Evolutionary conservation across 2,329 filamentous ascomycete genomes (phyloP), one percentile per base, ranked within the genome.

Genomic region (Microsporum audouinii): DNA sequence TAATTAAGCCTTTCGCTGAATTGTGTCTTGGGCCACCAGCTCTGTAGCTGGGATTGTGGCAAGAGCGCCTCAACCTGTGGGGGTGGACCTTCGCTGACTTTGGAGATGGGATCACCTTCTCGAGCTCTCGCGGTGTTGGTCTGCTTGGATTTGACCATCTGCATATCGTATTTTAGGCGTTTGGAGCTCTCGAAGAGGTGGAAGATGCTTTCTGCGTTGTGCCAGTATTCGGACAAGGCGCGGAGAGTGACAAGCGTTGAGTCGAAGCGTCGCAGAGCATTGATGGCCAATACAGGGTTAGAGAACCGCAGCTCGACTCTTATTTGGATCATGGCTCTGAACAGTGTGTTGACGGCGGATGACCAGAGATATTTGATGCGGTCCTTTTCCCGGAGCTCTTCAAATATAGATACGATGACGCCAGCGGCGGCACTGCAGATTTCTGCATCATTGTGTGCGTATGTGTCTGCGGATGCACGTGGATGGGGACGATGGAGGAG

Each of bases 301-400:
- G 75, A 77, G 61, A 77, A 77, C 27, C 75, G 74, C 23, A 77
- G 70, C 61, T 77, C 75, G 5, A 77, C 75, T 17, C 75, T 72
- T 5, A 77, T 75, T 68, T 77, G 75, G 33, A 77, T 76, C 75
- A 77, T 77, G 14, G 75, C 75, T 4, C 75, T 77, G 65, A 77
- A 77, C 4, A 77, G 65, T 0, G 74, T 75, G 58, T 76, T 75
- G 8, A 77, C 75, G 2, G 73, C 73, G 17, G 75, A 75, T 60
- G 75, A 73, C 75, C 75, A 77, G 7, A 77, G 67, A 63, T 71
- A 75, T 61, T 75, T 77, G 60, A 77, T 65, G 14, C 72, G 69
- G 60, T 76, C 72, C 39, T 75, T 74, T 23, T 75, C 64, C 7
- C 75, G 71, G 12, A 77, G 70, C 60, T 76, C 74, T 60, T 77